Evolutionary conservation across 1,139 yeast genomes (phyloP).

Genomic region (Saccharomyces hybrid): DNA sequence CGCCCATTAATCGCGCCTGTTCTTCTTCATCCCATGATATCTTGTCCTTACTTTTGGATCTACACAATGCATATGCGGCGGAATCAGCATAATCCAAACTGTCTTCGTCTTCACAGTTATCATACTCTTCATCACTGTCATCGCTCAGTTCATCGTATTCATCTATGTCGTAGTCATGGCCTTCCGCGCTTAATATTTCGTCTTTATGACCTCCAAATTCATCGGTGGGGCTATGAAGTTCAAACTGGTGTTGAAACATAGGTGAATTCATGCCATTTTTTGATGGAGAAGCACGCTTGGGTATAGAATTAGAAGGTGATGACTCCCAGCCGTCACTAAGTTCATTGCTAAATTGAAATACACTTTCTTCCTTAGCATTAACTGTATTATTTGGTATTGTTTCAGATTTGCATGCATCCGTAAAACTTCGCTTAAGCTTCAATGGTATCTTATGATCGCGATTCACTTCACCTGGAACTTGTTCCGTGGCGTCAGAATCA

Average conservation of each 20-base stretch:
- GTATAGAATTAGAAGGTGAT: not conserved
- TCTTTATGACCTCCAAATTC: conserved; percentile 1
- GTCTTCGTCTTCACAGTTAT: conserved; percentile 19
- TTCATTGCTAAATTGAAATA: conserved; percentile 20
- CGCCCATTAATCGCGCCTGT: conserved; percentile 32
- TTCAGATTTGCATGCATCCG: not conserved
- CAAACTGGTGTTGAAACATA: conserved; percentile 23
- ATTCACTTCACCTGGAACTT: conserved; percentile 16
- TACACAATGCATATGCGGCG: conserved; percentile 33
- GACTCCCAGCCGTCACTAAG: not conserved
- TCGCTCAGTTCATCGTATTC: conserved; percentile 20
- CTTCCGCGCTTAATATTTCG: conserved; percentile 1
- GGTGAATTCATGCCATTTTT: not conserved
- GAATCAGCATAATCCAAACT: conserved; percentile 24
- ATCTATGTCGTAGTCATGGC: conserved; percentile 12
- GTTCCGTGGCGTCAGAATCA: conserved; percentile 11
- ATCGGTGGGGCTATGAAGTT: conserved; percentile 12
- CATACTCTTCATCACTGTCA: conserved; percentile 21
- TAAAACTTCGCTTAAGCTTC: not conserved
- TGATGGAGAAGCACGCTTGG: conserved; percentile 8
- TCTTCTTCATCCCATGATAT: conserved; percentile 36
- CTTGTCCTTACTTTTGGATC: conserved; percentile 38
- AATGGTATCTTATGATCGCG: conserved; percentile 11
- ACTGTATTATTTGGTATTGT: conserved; percentile 5
- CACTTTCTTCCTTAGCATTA: conserved; percentile 22